A percentile compares a stretch with the other conserved stretches of the same genome.
Evolutionary conservation across 176 grass and related monocot genomes (phyloP).

Genomic region (Bromus sterilis): DNA sequence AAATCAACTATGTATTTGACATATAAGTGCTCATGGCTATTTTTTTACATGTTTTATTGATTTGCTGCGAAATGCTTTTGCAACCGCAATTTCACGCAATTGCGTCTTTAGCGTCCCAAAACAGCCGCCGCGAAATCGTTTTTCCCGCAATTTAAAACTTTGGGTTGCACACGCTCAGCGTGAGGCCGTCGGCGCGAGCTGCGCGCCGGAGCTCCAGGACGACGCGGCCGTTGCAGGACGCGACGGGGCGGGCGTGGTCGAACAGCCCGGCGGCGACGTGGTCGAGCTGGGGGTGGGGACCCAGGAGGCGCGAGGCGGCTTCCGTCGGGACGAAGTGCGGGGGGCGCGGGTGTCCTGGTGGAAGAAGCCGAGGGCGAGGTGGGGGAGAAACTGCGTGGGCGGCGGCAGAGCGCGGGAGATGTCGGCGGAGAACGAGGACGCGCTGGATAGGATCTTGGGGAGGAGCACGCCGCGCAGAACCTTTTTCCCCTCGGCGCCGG

Average conservation of each 20-base stretch:
- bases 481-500: neutral
- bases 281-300: neutral
- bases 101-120: too few species aligned
- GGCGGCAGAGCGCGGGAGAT: neutral
- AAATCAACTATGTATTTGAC: too few species aligned
- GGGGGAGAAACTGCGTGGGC: neutral
- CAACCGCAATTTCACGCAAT: too few species aligned
- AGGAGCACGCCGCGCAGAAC: neutral
- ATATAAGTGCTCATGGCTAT: too few species aligned
- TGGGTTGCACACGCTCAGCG: neutral
- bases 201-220: neutral
- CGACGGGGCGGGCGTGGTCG: neutral
- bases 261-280: neutral
- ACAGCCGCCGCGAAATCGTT: too few species aligned
- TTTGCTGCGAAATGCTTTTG: too few species aligned
- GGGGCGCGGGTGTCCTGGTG: neutral
- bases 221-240: neutral
- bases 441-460: neutral
- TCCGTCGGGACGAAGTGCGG: neutral
- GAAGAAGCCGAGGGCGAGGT: slow-evolving; percentile 11
- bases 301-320: neutral
- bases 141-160: too few species aligned
- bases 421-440: neutral
- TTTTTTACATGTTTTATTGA: too few species aligned
- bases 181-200: neutral